A percentile compares a stretch with the other conserved stretches of the same genome.
phyloP scores from a whole-genome alignment of 2,329 filamentous ascomycete genomes.

The Colletotrichum echinochloae region DNA sequence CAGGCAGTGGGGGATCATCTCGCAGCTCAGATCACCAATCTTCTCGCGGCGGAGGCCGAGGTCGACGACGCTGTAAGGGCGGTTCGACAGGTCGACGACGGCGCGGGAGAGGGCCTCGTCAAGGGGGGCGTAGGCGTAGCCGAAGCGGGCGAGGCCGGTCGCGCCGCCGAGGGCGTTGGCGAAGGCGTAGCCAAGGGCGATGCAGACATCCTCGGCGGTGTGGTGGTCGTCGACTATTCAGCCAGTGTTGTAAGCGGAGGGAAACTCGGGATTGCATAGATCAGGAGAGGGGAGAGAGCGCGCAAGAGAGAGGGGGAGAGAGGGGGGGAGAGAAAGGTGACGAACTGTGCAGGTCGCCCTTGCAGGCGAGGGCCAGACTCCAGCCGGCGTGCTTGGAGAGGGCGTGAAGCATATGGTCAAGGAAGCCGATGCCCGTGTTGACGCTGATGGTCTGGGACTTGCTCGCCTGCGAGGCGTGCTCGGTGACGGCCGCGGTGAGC shows the following conservation, averaged over 20 bases:
- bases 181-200: constrained; percentile 90
- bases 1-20: constrained; percentile 98
- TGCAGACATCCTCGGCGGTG: constrained; percentile 94
- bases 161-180: constrained; percentile 81
- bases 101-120: constrained; percentile 95
- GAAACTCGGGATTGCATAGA: background rate
- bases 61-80: constrained; percentile 86
- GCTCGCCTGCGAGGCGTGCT: constrained; percentile 87
- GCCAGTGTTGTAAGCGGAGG: constrained; percentile 16
- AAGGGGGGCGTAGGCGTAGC: constrained; percentile 90
- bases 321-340: constrained; percentile 53
- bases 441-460: constrained; percentile 88
- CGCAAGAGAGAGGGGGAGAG: too few relatives aligned
- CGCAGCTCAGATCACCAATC: constrained; percentile 90
- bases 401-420: constrained; percentile 99
- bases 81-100: constrained; percentile 94
- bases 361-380: constrained; percentile 85
- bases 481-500: constrained; percentile 59
- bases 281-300: background rate
- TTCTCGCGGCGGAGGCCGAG: constrained; percentile 90
- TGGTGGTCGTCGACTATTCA: constrained; percentile 93
- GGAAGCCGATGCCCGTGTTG: constrained; percentile 94
- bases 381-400: constrained; percentile 96
- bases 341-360: constrained; percentile 91
- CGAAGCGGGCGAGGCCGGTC: constrained; percentile 88